These are phyloP conservation scores for Cucumis cinereus DNA, from an alignment of 306 rosid genomes.

Conservation along the genomic window DNA sequence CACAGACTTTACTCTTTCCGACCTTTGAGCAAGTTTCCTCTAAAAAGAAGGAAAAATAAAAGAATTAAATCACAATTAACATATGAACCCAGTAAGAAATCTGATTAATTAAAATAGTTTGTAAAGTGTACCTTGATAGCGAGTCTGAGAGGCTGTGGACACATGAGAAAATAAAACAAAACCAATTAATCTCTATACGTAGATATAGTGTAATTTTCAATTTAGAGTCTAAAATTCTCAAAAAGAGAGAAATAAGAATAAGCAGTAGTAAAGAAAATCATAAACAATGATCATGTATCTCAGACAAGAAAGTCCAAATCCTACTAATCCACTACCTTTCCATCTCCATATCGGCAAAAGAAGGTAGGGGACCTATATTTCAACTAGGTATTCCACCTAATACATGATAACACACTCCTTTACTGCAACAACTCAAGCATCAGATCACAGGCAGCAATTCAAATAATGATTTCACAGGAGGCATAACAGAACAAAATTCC, in stretches of 20 bases:
- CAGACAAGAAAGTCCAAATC: not conserved
- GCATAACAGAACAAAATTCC: conserved; percentile 1
- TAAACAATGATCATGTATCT: not conserved
- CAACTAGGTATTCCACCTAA: not conserved
- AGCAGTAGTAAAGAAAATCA: not conserved
- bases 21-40: conserved; percentile 56
- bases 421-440: not conserved
- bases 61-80: conserved; percentile 10
- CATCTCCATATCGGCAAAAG: not conserved
- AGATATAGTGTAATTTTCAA: not conserved
- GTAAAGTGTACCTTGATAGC: conserved; percentile 71
- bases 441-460: conserved; percentile 35
- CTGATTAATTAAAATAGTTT: conserved; percentile 5
- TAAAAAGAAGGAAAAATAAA: conserved; percentile 11
- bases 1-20: conserved; percentile 84
- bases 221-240: too few relatives aligned
- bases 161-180: conserved; percentile 21
- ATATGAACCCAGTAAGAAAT: not conserved
- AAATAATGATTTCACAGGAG: not conserved
- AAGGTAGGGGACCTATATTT: not conserved
- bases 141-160: conserved; percentile 94
- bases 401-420: not conserved
- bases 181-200: conserved; percentile 23
- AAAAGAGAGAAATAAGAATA: not conserved
- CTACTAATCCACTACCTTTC: not conserved